A percentile compares a stretch with the other conserved stretches of the same genome.
Evolutionary conservation across 2,329 filamentous ascomycete species (phyloP).

Genomic region (Grosmannia serpens): DNA sequence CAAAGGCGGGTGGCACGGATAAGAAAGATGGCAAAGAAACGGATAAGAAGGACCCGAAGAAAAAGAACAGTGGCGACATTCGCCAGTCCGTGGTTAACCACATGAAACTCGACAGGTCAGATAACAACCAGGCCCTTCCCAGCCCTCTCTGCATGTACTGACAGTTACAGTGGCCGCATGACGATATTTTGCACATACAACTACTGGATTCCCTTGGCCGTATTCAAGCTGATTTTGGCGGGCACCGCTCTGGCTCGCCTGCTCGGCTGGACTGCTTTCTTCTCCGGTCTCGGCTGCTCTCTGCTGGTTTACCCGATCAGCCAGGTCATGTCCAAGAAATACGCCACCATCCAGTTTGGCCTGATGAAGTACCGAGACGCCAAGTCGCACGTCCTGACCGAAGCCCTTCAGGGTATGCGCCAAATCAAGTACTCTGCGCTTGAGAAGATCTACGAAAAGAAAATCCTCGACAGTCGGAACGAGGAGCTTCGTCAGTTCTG

Average conservation of each 20-base stretch:
- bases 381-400: constrained; percentile 23
- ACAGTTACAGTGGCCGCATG: constrained; percentile 15
- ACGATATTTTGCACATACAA: constrained; percentile 21
- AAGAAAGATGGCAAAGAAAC: background rate
- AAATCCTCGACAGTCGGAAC: constrained; percentile 22
- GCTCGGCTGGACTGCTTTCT: constrained; percentile 21
- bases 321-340: constrained; percentile 18
- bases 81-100: constrained; percentile 24
- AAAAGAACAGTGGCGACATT: constrained; percentile 13
- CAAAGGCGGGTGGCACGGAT: background rate
- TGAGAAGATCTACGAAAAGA: constrained; percentile 22
- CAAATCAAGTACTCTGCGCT: constrained; percentile 27
- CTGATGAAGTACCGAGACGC: constrained; percentile 24
- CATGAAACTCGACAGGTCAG: constrained; percentile 23
- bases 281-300: constrained; percentile 19
- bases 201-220: constrained; percentile 22
- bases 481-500: constrained; percentile 24
- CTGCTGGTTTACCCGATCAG: constrained; percentile 18
- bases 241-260: constrained; percentile 19
- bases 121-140: background rate
- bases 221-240: constrained; percentile 22
- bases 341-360: constrained; percentile 20
- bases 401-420: constrained; percentile 25
- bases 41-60: background rate
- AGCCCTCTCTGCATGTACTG: background rate